A percentile compares a stretch with the other conserved stretches of the same genome.
Conservation (phyloP, 805 yeast species). For the Metschnikowia lochheadii region DNA sequence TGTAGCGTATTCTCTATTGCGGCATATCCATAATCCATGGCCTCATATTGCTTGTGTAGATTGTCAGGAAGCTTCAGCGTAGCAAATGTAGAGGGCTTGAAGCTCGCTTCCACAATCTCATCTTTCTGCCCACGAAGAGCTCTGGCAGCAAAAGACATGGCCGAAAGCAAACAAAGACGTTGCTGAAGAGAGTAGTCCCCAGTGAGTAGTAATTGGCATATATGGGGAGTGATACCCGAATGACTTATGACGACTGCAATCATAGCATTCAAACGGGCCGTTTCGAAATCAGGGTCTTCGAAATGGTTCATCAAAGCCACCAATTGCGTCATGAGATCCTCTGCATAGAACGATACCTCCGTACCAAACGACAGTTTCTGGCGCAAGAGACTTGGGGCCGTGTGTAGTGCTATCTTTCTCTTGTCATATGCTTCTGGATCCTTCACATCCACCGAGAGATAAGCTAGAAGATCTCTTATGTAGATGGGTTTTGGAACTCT, state of each 20-base stretch:
- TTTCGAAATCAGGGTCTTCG: slow-evolving; percentile 58
- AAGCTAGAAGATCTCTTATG: slow-evolving; percentile 63
- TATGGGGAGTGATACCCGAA: slow-evolving; percentile 39
- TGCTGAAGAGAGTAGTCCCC: slow-evolving; percentile 84
- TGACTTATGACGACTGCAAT: slow-evolving; percentile 59
- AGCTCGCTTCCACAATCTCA: slow-evolving; percentile 36
- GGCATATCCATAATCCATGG: slow-evolving; percentile 18
- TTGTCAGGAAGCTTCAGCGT: slow-evolving; percentile 43
- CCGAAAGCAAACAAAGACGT: slow-evolving; percentile 62
- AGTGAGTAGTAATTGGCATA: slow-evolving; percentile 47
- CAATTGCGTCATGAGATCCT: slow-evolving; percentile 48
- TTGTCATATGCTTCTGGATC: slow-evolving; percentile 47
- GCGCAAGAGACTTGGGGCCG: slow-evolving; percentile 58
- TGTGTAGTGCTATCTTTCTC: slow-evolving; percentile 45
- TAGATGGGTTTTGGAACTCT: slow-evolving; percentile 55
- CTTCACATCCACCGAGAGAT: slow-evolving; percentile 45
- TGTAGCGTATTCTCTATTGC: slow-evolving; percentile 24
- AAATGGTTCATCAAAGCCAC: slow-evolving; percentile 54
- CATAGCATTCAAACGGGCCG: slow-evolving; percentile 58
- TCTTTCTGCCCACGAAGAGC: slow-evolving; percentile 65
- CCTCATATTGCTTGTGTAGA: slow-evolving; percentile 43
- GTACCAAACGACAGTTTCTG: slow-evolving; percentile 57
- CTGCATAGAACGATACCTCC: slow-evolving; percentile 58
- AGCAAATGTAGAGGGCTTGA: slow-evolving; percentile 26
- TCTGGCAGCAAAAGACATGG: slow-evolving; percentile 68